Base-by-base conservation (phyloP, 2,329 filamentous ascomycete genomes). In the Sordariomycetes sp. region DNA sequence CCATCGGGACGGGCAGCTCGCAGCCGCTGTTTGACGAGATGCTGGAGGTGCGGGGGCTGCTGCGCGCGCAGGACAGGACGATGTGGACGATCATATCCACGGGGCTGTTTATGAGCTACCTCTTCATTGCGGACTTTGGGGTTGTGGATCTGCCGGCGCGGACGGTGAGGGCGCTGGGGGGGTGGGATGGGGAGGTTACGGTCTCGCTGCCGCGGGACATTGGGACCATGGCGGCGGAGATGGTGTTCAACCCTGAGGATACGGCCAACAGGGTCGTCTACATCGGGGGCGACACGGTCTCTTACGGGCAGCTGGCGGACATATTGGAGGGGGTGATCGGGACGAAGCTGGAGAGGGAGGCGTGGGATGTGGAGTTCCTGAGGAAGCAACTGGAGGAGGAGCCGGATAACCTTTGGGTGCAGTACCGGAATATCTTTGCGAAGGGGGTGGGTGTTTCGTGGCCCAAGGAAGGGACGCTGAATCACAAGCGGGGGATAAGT, bases 11-110 rank as follows among this genome's bases (percentile, higher is more conserved):
- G 0, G 79, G 79, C 0, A 81, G 79, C 28, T 73, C 79, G 51
- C 85, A 88, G 68, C 79, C 83, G 37, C 65, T 89, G 16, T 89
- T 89, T 63, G 84, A 85, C 60, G 86, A 88, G 73, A 85, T 88
- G 70, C 71, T 85, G 0, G 75, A 76, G 57, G 84, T 88, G 28
- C 69, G 85, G 14, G 68, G 70, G 22, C 58, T 80, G 22, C 69
- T 88, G 7, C 69, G 81, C 1, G 68, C 62, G 0, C 79, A 85
- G 65, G 58, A 61, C 0, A 51, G 58, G 8, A 79, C 79, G 5
- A 70, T 73, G 32, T 90, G 86, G 87, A 74, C 79, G 3, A 79
- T 89, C 59, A 74, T 89, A 1, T 84, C 80, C n/a, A 86, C 83
- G 14, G 87, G 86, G 0, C 73, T 90, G 61, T 90, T 89, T 64